phyloP scores from a whole-genome alignment of 2,329 filamentous ascomycete species.

The Sarocladium brachiariae region DNA sequence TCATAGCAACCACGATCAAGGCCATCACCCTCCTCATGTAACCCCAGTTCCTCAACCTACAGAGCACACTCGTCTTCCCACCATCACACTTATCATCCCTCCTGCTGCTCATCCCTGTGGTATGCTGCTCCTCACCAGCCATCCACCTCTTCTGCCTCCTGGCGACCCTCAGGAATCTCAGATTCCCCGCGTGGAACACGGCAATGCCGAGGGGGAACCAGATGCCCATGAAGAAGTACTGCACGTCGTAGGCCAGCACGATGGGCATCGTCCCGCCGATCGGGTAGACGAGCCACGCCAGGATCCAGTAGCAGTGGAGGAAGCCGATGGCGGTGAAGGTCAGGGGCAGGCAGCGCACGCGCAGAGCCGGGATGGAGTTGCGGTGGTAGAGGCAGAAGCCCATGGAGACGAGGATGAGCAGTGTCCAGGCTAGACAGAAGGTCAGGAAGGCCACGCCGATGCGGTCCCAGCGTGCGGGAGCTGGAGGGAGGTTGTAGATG shows the following conservation, averaged over 20 bases:
- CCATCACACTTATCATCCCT: conserved; percentile 19
- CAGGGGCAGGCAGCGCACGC: conserved; percentile 30
- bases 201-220: conserved; percentile 52
- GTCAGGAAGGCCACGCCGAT: conserved; percentile 24
- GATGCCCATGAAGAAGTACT: conserved; percentile 54
- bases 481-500: conserved; percentile 23
- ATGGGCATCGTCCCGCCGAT: conserved; percentile 33
- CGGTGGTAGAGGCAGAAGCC: conserved; percentile 26
- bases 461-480: conserved; percentile 20
- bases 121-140: neutral
- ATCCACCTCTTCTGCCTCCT: conserved; percentile 38
- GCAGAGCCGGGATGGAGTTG: conserved; percentile 24
- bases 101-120: neutral
- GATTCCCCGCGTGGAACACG: conserved; percentile 50
- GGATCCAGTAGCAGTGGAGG: conserved; percentile 31
- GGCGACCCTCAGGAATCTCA: conserved; percentile 43
- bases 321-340: conserved; percentile 29
- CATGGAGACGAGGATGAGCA: conserved; percentile 27
- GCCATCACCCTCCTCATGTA: conserved; percentile 34
- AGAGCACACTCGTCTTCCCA: conserved; percentile 24
- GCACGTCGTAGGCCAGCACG: conserved; percentile 36
- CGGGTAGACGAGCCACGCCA: conserved; percentile 35
- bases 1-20: conserved; percentile 39
- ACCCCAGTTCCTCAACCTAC: conserved; percentile 27
- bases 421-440: conserved; percentile 21